A percentile compares a stretch with the other conserved stretches of the same genome.
These are phyloP conservation scores for Rhizopogon vinicolor DNA, from an alignment of 768 basidiomycete genomes.

Conservation along the genomic window DNA sequence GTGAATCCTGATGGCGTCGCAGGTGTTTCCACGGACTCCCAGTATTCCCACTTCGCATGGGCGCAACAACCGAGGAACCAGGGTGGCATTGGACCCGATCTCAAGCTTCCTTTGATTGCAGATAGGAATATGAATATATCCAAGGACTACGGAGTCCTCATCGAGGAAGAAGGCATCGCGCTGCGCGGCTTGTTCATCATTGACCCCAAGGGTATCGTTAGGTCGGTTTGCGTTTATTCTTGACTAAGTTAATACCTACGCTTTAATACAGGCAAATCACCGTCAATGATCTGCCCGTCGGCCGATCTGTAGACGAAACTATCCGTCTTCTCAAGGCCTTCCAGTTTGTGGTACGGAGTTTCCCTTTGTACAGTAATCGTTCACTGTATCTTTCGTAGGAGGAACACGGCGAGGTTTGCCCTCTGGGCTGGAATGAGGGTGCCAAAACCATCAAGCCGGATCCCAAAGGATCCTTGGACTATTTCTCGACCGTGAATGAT, in stretches of 20 bases:
- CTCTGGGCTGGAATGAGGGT: conserved; percentile 85
- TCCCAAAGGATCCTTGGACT: conserved; percentile 68
- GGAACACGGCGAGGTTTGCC: conserved; percentile 89
- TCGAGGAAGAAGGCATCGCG: conserved; percentile 85
- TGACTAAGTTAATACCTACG: neutral
- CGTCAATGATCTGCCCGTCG: conserved; percentile 90
- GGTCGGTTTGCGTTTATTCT: conserved; percentile 31
- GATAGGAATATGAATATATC: conserved; percentile 78
- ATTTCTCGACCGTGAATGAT: conserved; percentile 43
- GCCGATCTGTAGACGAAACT: conserved; percentile 94
- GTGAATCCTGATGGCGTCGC: conserved; percentile 4
- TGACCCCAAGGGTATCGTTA: conserved; percentile 74
- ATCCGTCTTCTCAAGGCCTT: conserved; percentile 89
- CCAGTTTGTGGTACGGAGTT: conserved; percentile 69
- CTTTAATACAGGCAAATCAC: conserved; percentile 63
- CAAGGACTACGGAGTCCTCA: conserved; percentile 81
- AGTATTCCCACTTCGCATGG: conserved; percentile 88
- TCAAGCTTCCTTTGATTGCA: conserved; percentile 79
- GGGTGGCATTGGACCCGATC: conserved; percentile 87
- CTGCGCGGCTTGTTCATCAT: conserved; percentile 86
- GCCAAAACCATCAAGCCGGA: conserved; percentile 80
- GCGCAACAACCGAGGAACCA: conserved; percentile 74
- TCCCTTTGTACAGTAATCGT: neutral
- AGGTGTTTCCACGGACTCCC: conserved; percentile 87
- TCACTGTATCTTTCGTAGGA: conserved; percentile 44